phyloP scores from a whole-genome alignment of 306 rosid species.

The Lathyrus tuberosus region DNA sequence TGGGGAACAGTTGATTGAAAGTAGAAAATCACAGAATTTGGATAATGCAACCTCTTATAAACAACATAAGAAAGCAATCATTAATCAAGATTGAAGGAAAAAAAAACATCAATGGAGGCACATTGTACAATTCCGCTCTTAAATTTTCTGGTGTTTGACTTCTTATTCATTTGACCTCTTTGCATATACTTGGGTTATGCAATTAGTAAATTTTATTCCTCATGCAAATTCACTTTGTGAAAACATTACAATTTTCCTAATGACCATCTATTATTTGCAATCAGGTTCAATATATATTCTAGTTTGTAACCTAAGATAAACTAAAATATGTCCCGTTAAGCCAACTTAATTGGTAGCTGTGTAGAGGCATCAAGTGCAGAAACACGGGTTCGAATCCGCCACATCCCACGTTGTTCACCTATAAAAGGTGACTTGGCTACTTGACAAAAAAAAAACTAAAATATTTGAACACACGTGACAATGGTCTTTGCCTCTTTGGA shows the following conservation, averaged over 20 bases:
- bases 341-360: no score
- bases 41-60: slow-evolving; percentile 4
- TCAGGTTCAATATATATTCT: background rate
- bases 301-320: background rate
- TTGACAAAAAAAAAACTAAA: background rate
- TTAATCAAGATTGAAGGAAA: background rate
- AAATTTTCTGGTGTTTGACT: no score
- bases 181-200: no score
- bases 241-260: background rate
- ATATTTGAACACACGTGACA: slow-evolving; percentile 13
- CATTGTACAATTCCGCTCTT: background rate
- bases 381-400: no score
- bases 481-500: slow-evolving; percentile 9
- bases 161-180: no score
- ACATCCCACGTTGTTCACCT: no score
- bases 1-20: no score
- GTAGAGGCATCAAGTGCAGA: no score
- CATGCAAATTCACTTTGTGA: slow-evolving; percentile 13
- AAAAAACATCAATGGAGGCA: background rate
- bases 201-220: background rate
- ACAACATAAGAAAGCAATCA: background rate
- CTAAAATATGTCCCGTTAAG: background rate
- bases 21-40: background rate
- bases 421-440: no score
- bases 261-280: slow-evolving; percentile 3